Conservation (phyloP, 2,329 filamentous ascomycete genomes). For the Onygena corvina region DNA sequence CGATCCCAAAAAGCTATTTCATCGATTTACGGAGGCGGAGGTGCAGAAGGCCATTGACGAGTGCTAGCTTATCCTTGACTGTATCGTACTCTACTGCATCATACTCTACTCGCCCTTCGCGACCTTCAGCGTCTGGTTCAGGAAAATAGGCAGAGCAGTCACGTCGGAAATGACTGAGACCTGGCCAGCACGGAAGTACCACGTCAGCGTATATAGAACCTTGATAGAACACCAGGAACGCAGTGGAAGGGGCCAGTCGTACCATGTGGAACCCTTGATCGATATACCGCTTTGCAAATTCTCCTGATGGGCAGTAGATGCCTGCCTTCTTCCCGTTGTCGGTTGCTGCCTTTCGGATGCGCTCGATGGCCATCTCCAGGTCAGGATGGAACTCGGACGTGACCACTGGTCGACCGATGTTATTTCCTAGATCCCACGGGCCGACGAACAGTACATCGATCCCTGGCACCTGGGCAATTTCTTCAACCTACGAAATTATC, state of each 20-base stretch:
- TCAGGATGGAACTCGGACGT: slow-evolving; percentile 38
- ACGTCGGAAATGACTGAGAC: slow-evolving; percentile 36
- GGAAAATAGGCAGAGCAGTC: slow-evolving; percentile 33
- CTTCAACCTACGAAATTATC: slow-evolving; percentile 27
- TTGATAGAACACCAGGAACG: too few relatives aligned
- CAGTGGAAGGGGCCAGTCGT: slow-evolving; percentile 18
- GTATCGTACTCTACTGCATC: background rate
- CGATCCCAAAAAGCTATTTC: slow-evolving; percentile 50
- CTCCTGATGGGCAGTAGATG: slow-evolving; percentile 44
- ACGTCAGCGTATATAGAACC: background rate
- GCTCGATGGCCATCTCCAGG: slow-evolving; percentile 40
- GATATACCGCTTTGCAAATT: slow-evolving; percentile 41
- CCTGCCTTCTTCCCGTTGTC: slow-evolving; percentile 43
- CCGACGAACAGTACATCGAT: slow-evolving; percentile 45
- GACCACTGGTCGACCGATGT: slow-evolving; percentile 43
- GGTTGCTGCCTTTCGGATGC: slow-evolving; percentile 41
- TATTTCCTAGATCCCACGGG: slow-evolving; percentile 47
- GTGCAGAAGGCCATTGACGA: slow-evolving; percentile 45
- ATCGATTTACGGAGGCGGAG: slow-evolving; percentile 48
- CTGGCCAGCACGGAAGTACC: slow-evolving; percentile 16
- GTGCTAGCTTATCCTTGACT: background rate
- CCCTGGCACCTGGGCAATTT: slow-evolving; percentile 42
- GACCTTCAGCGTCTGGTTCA: slow-evolving; percentile 26
- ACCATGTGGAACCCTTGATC: slow-evolving; percentile 46
- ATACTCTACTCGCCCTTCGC: slow-evolving; percentile 22